phyloP scores from a whole-genome alignment of 192 early-diverging fungal species.

The Gonapodya prolifera region DNA sequence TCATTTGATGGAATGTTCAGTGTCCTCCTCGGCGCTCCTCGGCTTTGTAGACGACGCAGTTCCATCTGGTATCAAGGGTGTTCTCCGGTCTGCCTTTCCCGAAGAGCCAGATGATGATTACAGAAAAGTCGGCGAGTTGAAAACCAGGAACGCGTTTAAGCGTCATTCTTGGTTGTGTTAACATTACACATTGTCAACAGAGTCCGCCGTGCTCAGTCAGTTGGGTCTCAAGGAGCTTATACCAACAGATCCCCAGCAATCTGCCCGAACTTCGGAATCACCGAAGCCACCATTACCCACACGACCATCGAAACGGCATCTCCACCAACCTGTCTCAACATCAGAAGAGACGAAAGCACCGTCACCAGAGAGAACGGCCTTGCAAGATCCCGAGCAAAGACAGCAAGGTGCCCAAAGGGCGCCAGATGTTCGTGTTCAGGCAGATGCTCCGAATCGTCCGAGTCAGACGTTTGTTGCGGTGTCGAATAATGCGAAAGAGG shows the following conservation, averaged over 20 bases:
- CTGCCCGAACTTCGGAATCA: too few species aligned
- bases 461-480: not conserved
- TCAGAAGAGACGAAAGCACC: not conserved
- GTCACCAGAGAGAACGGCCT: not conserved
- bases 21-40: slow-evolving; percentile 40
- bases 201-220: slow-evolving; percentile 21
- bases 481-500: too few species aligned
- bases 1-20: slow-evolving; percentile 45
- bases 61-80: slow-evolving; percentile 14
- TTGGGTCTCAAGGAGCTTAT: slow-evolving; percentile 28
- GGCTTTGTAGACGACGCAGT: slow-evolving; percentile 7
- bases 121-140: slow-evolving; percentile 18
- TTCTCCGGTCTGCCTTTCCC: slow-evolving; percentile 46
- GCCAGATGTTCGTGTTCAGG: not conserved
- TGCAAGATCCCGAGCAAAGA: not conserved
- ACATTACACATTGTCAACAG: slow-evolving; percentile 7
- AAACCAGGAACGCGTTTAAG: not conserved
- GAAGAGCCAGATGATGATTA: slow-evolving; percentile 38
- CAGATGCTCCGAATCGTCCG: not conserved
- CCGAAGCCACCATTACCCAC: too few species aligned
- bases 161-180: not conserved
- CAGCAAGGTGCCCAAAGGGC: not conserved
- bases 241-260: not conserved
- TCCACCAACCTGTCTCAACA: too few species aligned
- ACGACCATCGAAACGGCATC: too few species aligned